Conservation (phyloP, 176 grass and related monocot genomes). For the Rhynchospora pubera region DNA sequence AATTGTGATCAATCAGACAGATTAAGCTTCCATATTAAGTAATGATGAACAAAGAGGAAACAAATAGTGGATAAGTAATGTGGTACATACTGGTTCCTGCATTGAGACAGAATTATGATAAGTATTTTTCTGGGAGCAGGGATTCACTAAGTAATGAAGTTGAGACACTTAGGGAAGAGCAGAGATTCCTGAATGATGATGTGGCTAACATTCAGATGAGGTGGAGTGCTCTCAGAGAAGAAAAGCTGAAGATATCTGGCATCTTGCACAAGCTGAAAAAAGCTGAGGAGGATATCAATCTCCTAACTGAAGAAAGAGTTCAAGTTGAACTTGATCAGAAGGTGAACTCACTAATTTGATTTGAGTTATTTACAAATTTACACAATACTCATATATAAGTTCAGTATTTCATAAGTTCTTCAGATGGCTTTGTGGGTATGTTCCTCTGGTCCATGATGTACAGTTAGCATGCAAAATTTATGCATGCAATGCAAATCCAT, state of each 20-base stretch:
- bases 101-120: neutral
- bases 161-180: slow-evolving; percentile 78
- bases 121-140: slow-evolving; percentile 32
- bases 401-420: no score
- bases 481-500: neutral
- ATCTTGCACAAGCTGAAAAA: slow-evolving; percentile 48
- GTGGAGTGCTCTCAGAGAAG: slow-evolving; percentile 73
- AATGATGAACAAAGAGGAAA: neutral
- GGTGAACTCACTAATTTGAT: slow-evolving; percentile 34
- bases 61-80: neutral
- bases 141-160: slow-evolving; percentile 66
- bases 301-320: slow-evolving; percentile 58
- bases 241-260: slow-evolving; percentile 57
- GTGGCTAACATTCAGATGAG: slow-evolving; percentile 59
- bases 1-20: neutral
- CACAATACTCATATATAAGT: neutral
- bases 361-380: neutral
- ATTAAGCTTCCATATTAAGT: neutral
- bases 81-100: neutral
- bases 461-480: neutral
- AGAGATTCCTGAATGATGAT: slow-evolving; percentile 50
- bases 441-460: neutral
- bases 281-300: slow-evolving; percentile 50
- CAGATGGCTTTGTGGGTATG: no score
- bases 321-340: slow-evolving; percentile 60